These are phyloP conservation scores for Xylaria sp. DNA, from an alignment of 495 filamentous ascomycete species.

Conservation along the genomic window DNA sequence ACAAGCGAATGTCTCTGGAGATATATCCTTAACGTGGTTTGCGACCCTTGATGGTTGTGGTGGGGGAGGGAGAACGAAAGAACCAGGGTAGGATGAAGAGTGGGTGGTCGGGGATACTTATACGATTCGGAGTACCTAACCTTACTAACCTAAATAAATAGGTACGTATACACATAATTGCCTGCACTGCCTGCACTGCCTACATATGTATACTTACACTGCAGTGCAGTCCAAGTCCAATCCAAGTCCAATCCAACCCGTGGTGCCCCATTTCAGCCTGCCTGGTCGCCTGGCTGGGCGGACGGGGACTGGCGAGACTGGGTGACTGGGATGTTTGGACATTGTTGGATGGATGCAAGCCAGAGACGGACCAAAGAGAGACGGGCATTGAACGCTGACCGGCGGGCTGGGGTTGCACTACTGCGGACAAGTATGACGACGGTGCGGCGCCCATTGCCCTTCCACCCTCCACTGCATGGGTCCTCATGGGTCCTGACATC, in stretches of 20 bases:
- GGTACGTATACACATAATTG: too few relatives aligned
- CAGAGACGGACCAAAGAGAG: conserved; percentile 19
- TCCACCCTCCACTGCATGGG: neutral
- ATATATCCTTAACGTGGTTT: conserved; percentile 57
- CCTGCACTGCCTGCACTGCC: too few relatives aligned
- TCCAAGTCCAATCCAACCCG: too few relatives aligned
- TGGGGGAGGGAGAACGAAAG: conserved; percentile 45
- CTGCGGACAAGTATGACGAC: conserved; percentile 21
- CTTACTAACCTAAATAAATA: too few relatives aligned
- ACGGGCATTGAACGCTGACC: conserved; percentile 2
- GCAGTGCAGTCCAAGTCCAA: too few relatives aligned
- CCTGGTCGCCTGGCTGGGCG: conserved; percentile 24
- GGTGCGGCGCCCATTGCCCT: conserved; percentile 7
- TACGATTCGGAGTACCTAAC: conserved; percentile 28
- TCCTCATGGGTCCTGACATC: neutral
- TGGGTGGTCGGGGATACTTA: conserved; percentile 51
- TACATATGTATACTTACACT: too few relatives aligned
- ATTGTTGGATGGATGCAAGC: conserved; percentile 11
- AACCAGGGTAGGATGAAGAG: conserved; percentile 36
- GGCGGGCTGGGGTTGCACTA: conserved; percentile 23
- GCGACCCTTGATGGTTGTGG: conserved; percentile 61
- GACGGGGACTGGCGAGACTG: too few relatives aligned
- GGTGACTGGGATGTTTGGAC: conserved; percentile 10
- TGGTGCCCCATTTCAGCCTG: conserved; percentile 24
- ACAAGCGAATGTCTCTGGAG: conserved; percentile 47